phyloP scores from a whole-genome alignment of 768 basidiomycete genomes.

The Mycena albidolilacea region DNA sequence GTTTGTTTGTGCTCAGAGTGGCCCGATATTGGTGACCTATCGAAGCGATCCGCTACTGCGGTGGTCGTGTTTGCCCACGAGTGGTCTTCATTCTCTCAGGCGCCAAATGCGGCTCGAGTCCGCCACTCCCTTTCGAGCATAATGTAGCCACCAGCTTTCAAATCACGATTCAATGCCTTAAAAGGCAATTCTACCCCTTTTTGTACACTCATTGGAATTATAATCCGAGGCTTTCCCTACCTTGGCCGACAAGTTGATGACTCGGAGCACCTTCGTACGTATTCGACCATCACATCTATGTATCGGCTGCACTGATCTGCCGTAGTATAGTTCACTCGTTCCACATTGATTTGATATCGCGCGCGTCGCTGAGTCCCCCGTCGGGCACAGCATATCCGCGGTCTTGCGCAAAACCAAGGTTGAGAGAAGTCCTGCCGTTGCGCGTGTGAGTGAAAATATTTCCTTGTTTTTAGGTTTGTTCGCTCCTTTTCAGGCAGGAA shows the following conservation, averaged over 20 bases:
- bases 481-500: neutral
- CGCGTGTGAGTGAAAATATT: neutral
- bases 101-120: neutral
- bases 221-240: neutral
- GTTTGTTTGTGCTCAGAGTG: neutral
- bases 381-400: neutral
- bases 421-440: neutral
- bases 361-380: neutral
- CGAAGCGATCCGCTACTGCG: neutral
- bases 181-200: neutral
- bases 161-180: conserved; percentile 1
- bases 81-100: neutral
- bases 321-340: too few species aligned
- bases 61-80: neutral
- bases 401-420: neutral
- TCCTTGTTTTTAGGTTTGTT: neutral
- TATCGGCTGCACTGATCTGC: too few species aligned
- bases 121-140: neutral
- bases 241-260: too few species aligned
- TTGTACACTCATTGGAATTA: neutral
- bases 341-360: too few species aligned
- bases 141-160: conserved; percentile 1
- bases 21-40: neutral
- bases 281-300: too few species aligned
- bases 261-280: too few species aligned